A percentile compares a stretch with the other conserved stretches of the same genome.
Evolutionary conservation across 805 yeast genomes (phyloP).

Genomic region (Grigorovia yakushimaensis): DNA sequence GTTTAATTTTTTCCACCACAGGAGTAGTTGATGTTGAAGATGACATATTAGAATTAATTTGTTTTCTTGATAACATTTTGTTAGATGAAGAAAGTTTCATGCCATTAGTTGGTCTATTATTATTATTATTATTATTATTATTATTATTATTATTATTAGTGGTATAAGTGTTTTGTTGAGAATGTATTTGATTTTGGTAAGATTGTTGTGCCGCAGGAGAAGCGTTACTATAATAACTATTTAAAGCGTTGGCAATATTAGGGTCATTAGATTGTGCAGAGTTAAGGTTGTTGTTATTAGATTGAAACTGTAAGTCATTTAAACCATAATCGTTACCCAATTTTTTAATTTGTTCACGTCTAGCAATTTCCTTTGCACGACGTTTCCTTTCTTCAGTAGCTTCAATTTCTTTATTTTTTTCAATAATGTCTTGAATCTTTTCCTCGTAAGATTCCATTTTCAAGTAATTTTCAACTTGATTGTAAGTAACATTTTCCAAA

Average conservation of each 20-base stretch:
- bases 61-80: neutral
- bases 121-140: neutral
- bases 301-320: slow-evolving; percentile 4
- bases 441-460: slow-evolving; percentile 99
- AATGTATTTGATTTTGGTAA: slow-evolving; percentile 15
- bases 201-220: slow-evolving; percentile 32
- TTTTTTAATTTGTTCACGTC: slow-evolving; percentile 46
- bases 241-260: slow-evolving; percentile 30
- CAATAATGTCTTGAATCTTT: slow-evolving; percentile 95
- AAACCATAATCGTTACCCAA: slow-evolving; percentile 20
- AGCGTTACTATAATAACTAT: slow-evolving; percentile 30
- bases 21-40: neutral
- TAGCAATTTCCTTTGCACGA: slow-evolving; percentile 82
- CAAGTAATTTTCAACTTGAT: slow-evolving; percentile 80
- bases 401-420: slow-evolving; percentile 90
- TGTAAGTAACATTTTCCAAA: slow-evolving; percentile 71
- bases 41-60: neutral
- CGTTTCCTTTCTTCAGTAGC: slow-evolving; percentile 96
- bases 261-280: slow-evolving; percentile 27
- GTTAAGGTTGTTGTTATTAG: slow-evolving; percentile 12
- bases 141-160: slow-evolving; percentile 2
- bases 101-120: slow-evolving; percentile 13
- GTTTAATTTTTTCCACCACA: slow-evolving; percentile 22
- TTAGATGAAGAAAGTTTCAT: slow-evolving; percentile 14
- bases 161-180: slow-evolving; percentile 8